Evolutionary conservation across 2,329 filamentous ascomycete genomes (phyloP), one percentile per base, ranked within the genome.

Genomic region (Botryotinia calthae): DNA sequence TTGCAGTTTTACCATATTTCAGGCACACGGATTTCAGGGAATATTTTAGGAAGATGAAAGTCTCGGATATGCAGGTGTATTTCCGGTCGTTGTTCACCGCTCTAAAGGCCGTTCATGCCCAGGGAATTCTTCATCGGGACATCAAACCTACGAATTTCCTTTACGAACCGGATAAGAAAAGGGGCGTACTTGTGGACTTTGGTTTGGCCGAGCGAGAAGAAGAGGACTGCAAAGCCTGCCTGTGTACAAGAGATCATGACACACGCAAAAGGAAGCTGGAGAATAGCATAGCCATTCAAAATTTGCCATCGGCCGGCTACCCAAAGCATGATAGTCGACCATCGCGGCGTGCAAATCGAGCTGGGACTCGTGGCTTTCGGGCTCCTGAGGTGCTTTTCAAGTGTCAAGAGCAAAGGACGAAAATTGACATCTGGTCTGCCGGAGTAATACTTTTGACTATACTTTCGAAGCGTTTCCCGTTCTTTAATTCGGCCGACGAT

Each of bases 131-230:
- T 31, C 96, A 99, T 81, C 90, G 95, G 76, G 95, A 98, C 80
- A 97, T 98, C 81, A 98, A 98, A 80, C 96, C 96, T 9, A 99
- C 97, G 34, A 98, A 98, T 80, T 98, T 98, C 79, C 87, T 98
- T 56, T 98, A 98, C 83, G 94, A 97, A 76, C 93, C 93, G 0
- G 84, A 89, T 18, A 89, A 90, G 61, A 89, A 91, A 78, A 90
- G 93, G 72, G 96, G 96, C 58, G 95, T 99, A 2, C 87, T 99
- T 0, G 96, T 99, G n/a, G 96, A 99, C 81, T 99, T 99, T 84
- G 96, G 96, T n/a, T 88, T 99, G 25, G 96, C 96, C 51, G 96
- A 99, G 84, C 86, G 90, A 68, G 90, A 93, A 80, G 91, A 93
- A 34, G 90, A 89, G 37, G 94, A 97, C 70, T 88, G 86, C 81